Percentiles rank a stretch among this genome's conserved stretches.
phyloP scores from a whole-genome alignment of 805 yeast species.

The Candida morakotiae region DNA sequence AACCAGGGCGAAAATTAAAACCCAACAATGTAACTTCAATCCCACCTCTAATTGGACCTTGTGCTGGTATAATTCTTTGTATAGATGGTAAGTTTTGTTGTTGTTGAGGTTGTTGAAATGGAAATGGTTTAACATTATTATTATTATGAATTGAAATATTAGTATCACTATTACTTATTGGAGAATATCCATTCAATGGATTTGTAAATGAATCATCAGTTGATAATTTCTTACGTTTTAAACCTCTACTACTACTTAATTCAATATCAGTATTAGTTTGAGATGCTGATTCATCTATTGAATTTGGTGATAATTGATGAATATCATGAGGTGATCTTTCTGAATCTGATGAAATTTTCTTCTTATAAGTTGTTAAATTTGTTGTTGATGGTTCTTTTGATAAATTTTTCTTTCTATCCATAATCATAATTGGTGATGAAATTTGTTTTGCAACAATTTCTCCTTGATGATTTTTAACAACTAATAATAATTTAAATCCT shows the following conservation, averaged over 20 bases:
- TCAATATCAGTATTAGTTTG: slow-evolving; percentile 35
- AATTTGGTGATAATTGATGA: slow-evolving; percentile 58
- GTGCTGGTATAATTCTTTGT: slow-evolving; percentile 88
- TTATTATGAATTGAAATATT: slow-evolving; percentile 24
- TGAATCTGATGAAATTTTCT: slow-evolving; percentile 9
- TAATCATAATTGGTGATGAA: slow-evolving; percentile 78
- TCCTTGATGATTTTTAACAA: slow-evolving; percentile 58
- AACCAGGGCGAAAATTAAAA: slow-evolving; percentile 76
- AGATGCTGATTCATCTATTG: slow-evolving; percentile 57
- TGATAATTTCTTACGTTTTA: slow-evolving; percentile 47
- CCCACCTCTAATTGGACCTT: slow-evolving; percentile 96
- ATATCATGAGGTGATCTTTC: slow-evolving; percentile 8
- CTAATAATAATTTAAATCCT: slow-evolving; percentile 75
- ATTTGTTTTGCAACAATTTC: slow-evolving; percentile 67
- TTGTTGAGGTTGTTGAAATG: slow-evolving; percentile 5
- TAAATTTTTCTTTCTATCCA: slow-evolving; percentile 78
- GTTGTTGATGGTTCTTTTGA: slow-evolving; percentile 19
- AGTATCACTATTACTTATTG: slow-evolving; percentile 43
- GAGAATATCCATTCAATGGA: slow-evolving; percentile 44
- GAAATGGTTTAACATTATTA: slow-evolving; percentile 5
- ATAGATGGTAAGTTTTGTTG: slow-evolving; percentile 47
- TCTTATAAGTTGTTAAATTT: slow-evolving; percentile 13
- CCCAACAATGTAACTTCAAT: slow-evolving; percentile 92
- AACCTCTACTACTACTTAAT: slow-evolving; percentile 27
- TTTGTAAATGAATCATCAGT: slow-evolving; percentile 42